These are phyloP conservation scores for Selaginella tamariscina DNA, from an alignment of 75 land plant genomes.

Conservation along the genomic window DNA sequence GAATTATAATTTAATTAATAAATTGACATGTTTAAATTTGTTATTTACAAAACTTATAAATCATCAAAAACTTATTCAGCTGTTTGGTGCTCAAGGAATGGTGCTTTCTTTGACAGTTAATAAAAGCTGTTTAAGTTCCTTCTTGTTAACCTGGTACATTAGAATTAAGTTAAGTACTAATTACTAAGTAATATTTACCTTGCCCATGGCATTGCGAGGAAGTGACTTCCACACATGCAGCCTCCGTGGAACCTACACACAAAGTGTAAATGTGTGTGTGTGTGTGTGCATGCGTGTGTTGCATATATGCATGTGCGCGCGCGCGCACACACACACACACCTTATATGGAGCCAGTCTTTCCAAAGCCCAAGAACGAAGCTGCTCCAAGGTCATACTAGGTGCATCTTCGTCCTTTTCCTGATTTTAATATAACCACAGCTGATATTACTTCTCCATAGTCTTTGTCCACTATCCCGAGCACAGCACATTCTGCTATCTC, in stretches of 20 bases:
- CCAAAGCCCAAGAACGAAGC: constrained; percentile 67
- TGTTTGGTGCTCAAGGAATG: no score
- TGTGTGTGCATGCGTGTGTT: not conserved
- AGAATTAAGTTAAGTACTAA: not conserved
- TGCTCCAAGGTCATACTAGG: constrained; percentile 54
- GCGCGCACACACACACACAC: constrained; percentile 19
- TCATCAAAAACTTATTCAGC: no score
- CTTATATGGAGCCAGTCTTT: constrained; percentile 96
- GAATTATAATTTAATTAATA: no score
- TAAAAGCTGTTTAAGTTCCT: constrained; percentile 77
- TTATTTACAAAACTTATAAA: no score
- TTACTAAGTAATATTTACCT: constrained; percentile 33
- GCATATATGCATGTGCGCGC: no score
- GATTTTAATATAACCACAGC: constrained; percentile 51
- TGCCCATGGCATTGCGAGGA: constrained; percentile 98
- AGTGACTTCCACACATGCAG: constrained; percentile 63
- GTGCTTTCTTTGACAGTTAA: no score
- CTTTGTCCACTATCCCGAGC: constrained; percentile 74
- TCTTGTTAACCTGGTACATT: constrained; percentile 74
- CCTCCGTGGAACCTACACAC: constrained; percentile 51
- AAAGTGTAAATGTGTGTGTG: not conserved
- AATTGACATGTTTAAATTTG: no score
- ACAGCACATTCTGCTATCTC: constrained; percentile 77
- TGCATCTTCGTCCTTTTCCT: constrained; percentile 29
- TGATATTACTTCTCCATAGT: constrained; percentile 74